Evolutionary conservation across 768 basidiomycete genomes (phyloP).

Genomic region (Suillus americanus): DNA sequence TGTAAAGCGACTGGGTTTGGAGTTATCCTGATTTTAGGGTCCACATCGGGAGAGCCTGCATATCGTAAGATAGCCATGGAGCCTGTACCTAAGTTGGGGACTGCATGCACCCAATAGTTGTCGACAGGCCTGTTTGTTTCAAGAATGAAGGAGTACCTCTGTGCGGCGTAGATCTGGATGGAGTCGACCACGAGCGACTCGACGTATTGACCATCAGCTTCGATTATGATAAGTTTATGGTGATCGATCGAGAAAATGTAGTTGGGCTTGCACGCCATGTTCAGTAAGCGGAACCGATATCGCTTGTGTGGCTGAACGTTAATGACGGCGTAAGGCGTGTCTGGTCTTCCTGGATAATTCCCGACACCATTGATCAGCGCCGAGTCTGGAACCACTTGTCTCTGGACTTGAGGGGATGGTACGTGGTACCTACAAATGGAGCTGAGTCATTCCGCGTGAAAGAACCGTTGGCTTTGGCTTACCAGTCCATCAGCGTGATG

Average conservation of each 20-base stretch:
- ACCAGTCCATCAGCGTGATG: background rate
- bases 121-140: constrained; percentile 33
- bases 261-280: constrained; percentile 44
- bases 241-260: constrained; percentile 45
- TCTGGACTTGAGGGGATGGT: background rate
- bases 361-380: constrained; percentile 40
- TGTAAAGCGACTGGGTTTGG: background rate
- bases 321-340: constrained; percentile 34
- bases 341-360: constrained; percentile 33
- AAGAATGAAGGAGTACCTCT: constrained; percentile 52
- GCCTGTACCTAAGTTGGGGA: constrained; percentile 35
- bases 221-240: constrained; percentile 47
- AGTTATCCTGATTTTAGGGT: constrained; percentile 29
- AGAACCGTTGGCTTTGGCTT: background rate
- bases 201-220: constrained; percentile 43
- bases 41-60: constrained; percentile 33
- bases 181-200: constrained; percentile 37
- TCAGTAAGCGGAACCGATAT: constrained; percentile 40
- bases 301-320: constrained; percentile 31
- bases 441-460: background rate
- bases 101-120: constrained; percentile 46
- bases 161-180: constrained; percentile 47
- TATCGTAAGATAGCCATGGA: constrained; percentile 45
- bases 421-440: background rate
- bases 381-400: background rate